Base-by-base conservation (phyloP, 208 protist genomes). In the Leishmania major region DNA sequence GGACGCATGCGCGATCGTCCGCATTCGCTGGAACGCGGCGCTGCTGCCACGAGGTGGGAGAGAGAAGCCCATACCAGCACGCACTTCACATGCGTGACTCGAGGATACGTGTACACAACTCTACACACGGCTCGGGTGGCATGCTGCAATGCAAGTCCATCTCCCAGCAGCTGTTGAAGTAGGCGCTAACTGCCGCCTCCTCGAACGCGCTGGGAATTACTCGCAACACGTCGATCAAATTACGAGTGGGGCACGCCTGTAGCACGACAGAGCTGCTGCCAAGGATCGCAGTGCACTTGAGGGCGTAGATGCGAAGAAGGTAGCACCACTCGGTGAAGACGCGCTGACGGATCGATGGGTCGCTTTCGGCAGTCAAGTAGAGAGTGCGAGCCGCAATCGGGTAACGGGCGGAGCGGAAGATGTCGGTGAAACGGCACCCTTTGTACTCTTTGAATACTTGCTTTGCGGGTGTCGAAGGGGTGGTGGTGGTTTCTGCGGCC, bases 101-200 rank as follows among this genome's bases (percentile, higher is more conserved):
- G 17, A 86, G 77, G 11, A 82, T 37, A 25, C 49, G 75, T 25
- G 75, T 49, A 69, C 79, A 86, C 37, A 86, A 69, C 73, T 86
- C 78, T 67, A 86, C 40, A 53, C 64, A 86, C 53, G 81, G 45
- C 28, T 77, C 81, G 2, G 79, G 47, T 11, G 87, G 82, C 85
- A 88, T 88, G 75, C 80, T 80, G 72, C 82, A 90, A 51, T 91
- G 88, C 28, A 92, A 62, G 35, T 86, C 77, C 69, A 96, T 89
- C 78, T 92, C 84, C 93, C 93, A 96, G 76, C 86, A 92, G 82
- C 88, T 92, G 47, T 62, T 67, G 35, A 95, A 72, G 83, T 95
- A 96, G 28, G 47, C 84, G 22, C 78, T 47, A n/a, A 78, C 83
- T 8, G 84, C 80, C 7, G 69, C 57, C 81, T 95, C 90, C 84